These are phyloP conservation scores for Tetracladium maxilliforme DNA, from an alignment of 2,329 filamentous ascomycete species.

Conservation along the genomic window DNA sequence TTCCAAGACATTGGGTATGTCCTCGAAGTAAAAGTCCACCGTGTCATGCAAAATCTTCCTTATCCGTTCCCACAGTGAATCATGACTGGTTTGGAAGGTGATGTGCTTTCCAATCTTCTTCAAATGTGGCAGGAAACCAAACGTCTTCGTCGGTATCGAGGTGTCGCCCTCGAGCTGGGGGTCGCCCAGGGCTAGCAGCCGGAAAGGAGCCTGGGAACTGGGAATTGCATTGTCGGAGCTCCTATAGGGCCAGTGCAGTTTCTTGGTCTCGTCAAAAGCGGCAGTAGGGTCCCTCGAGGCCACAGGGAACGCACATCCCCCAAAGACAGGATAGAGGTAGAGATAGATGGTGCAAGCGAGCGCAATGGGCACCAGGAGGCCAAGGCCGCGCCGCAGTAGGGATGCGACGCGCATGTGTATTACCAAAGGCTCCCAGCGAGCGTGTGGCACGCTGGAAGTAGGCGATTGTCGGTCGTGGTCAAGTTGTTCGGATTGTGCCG, in stretches of 20 bases:
- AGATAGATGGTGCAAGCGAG: constrained; percentile 61
- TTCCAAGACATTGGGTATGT: constrained; percentile 52
- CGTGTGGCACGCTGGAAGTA: no score
- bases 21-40: constrained; percentile 47
- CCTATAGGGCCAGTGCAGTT: constrained; percentile 22
- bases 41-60: constrained; percentile 40
- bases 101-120: constrained; percentile 28
- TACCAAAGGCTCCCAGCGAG: background rate
- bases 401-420: constrained; percentile 16
- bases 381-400: constrained; percentile 17
- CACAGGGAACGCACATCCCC: constrained; percentile 72
- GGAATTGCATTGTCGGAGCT: constrained; percentile 11
- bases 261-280: constrained; percentile 11
- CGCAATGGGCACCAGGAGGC: constrained; percentile 48
- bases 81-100: constrained; percentile 28
- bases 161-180: constrained; percentile 90
- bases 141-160: constrained; percentile 50
- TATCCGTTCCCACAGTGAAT: constrained; percentile 33
- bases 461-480: no score
- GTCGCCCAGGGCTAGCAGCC: constrained; percentile 77
- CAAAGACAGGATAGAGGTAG: constrained; percentile 75
- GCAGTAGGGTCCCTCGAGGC: no score
- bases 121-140: constrained; percentile 38
- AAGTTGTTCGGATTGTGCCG: no score
- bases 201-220: no score